These are phyloP conservation scores for Miscanthus lutarioriparius DNA, from an alignment of 176 grass and related monocot species.

Conservation along the genomic window DNA sequence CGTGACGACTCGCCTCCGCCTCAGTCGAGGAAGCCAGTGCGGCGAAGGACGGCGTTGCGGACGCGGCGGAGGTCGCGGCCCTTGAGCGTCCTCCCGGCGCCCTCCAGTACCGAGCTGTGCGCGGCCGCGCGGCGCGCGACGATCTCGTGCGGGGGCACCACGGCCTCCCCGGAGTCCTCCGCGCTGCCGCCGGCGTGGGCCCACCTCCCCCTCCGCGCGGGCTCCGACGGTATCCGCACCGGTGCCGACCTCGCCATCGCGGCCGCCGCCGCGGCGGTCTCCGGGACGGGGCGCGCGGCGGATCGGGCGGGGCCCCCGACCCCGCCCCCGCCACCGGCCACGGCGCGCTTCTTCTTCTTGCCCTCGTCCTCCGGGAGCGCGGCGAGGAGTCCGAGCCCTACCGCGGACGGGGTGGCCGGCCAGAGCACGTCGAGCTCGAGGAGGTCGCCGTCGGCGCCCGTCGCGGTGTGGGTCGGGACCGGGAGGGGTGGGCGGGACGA, in stretches of 20 bases:
- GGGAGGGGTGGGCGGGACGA: slow-evolving; percentile 37
- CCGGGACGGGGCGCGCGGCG: slow-evolving; percentile 39
- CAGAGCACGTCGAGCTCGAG: slow-evolving; percentile 56
- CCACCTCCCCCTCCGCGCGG: slow-evolving; percentile 33
- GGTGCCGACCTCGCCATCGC: slow-evolving; percentile 42
- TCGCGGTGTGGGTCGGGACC: background rate
- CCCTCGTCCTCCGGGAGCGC: slow-evolving; percentile 44
- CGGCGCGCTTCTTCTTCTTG: slow-evolving; percentile 51
- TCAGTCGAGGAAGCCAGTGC: slow-evolving; percentile 72
- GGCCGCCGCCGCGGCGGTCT: slow-evolving; percentile 29
- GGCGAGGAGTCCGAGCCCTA: slow-evolving; percentile 13
- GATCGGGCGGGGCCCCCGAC: slow-evolving; percentile 28
- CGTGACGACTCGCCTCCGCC: slow-evolving; percentile 49
- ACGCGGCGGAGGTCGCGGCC: slow-evolving; percentile 66
- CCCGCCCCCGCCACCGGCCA: background rate
- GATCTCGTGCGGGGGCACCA: slow-evolving; percentile 55
- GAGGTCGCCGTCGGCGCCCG: slow-evolving; percentile 40
- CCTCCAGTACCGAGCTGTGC: slow-evolving; percentile 49
- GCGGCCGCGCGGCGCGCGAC: slow-evolving; percentile 50
- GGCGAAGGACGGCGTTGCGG: slow-evolving; percentile 60
- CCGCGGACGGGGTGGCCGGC: slow-evolving; percentile 9
- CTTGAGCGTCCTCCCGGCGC: slow-evolving; percentile 70
- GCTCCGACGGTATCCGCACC: slow-evolving; percentile 43
- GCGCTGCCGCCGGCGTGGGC: background rate
- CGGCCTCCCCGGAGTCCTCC: slow-evolving; percentile 30